Base-by-base conservation (phyloP, 805 yeast genomes). In the Ogataea pignaliae region DNA sequence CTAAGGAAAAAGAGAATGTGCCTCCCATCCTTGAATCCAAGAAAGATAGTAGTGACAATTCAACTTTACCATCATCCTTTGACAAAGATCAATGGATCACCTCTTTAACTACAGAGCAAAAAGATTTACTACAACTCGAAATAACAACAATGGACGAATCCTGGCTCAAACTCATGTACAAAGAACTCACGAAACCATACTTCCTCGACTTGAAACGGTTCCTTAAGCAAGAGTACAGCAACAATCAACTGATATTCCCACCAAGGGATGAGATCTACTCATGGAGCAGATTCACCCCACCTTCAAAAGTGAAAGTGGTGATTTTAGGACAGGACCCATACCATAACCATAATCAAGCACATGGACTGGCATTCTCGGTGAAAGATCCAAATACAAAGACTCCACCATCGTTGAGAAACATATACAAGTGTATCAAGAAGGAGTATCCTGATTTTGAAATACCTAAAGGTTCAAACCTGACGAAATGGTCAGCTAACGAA, bases 291-390 rank as follows among this genome's bases (percentile, higher is more conserved):
- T 71, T 82, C 14, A 88, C 98, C 0, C 96, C 96, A 0, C 68
- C 91, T 16, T 69, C 78, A 3, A 62, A 75, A 3, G 85, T 89
- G 15, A 82, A 80, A 56, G 93, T 91, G 26, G 75, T 93, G 1
- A 76, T 93, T 11, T 69, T 93, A 37, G 99, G 99, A 1, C 99
- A 93, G 63, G 99, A 93, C 61, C 99, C 99, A 0, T 93, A 93
- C 61, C 99, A 93, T 64, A 88, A 89, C 61, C 65, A 65, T 54
- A 85, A 86, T 60, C 99, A 93, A 63, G 99, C 99, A 0, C 99
- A 93, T 59, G 99, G 99, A 0, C 68, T 93, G 28, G 98, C 99
- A 3, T 93, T 93, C 55, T 85, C 95, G 16, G 98, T 93, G 1
- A 73, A 79, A 44, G 84, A 85, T 29, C 95, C 96, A 1, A 71